Evolutionary conservation across 257 asterid species (phyloP).

Genomic region (Rauvolfia tetraphylla): DNA sequence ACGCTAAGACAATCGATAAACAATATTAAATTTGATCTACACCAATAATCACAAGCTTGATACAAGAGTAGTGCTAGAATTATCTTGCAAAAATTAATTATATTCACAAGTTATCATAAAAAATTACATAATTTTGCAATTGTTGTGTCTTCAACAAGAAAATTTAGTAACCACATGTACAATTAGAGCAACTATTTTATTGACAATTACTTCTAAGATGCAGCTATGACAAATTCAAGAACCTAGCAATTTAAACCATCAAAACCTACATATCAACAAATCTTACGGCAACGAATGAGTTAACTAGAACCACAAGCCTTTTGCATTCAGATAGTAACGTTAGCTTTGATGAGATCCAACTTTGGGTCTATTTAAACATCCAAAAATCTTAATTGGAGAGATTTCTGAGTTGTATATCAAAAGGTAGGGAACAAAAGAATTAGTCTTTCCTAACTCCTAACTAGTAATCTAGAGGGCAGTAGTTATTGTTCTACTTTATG

Average conservation of each 20-base stretch:
- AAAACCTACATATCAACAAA: slow-evolving; percentile 12
- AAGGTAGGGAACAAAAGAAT: too few relatives aligned
- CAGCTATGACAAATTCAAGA: background rate
- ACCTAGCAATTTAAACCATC: background rate
- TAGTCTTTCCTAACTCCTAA: too few relatives aligned
- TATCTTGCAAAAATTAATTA: background rate
- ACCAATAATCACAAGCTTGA: background rate
- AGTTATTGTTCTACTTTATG: too few relatives aligned
- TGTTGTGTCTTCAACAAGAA: background rate
- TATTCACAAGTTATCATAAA: background rate
- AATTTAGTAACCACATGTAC: background rate
- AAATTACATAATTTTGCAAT: background rate
- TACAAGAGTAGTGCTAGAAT: background rate
- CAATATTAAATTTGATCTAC: too few relatives aligned
- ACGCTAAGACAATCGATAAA: too few relatives aligned
- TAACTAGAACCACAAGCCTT: background rate
- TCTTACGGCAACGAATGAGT: slow-evolving; percentile 4
- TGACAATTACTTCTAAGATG: background rate
- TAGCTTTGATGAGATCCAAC: background rate
- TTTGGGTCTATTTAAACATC: too few relatives aligned
- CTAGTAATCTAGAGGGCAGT: too few relatives aligned
- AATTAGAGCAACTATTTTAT: background rate
- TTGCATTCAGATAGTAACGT: background rate
- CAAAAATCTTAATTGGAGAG: too few relatives aligned
- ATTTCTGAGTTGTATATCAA: too few relatives aligned